These are phyloP conservation scores for Nakaseomyces uthaithaninus DNA, from an alignment of 1,139 yeast genomes.

Conservation along the genomic window DNA sequence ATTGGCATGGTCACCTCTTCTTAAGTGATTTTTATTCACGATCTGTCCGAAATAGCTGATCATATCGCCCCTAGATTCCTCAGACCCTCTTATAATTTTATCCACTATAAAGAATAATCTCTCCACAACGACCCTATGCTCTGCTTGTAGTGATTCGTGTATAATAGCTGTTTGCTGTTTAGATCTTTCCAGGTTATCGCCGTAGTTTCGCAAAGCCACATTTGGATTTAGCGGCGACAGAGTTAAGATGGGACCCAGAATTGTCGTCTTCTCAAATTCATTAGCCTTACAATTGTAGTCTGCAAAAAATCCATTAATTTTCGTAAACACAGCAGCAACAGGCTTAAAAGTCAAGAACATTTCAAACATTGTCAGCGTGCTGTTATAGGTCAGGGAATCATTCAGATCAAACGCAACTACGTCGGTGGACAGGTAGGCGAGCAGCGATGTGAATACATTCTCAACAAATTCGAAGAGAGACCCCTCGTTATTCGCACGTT, in stretches of 20 bases:
- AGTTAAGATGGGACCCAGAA: constrained; percentile 70
- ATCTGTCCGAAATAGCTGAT: constrained; percentile 63
- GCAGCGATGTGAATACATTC: constrained; percentile 45
- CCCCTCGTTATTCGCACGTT: constrained; percentile 59
- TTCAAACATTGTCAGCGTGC: constrained; percentile 49
- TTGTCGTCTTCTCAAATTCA: constrained; percentile 50
- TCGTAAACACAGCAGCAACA: constrained; percentile 54
- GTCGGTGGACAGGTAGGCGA: constrained; percentile 19
- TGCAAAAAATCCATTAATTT: constrained; percentile 46
- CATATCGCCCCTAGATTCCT: constrained; percentile 52
- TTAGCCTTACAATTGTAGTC: constrained; percentile 35
- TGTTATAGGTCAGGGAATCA: constrained; percentile 44
- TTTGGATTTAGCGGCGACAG: constrained; percentile 63
- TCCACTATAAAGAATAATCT: constrained; percentile 63
- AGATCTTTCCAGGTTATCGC: constrained; percentile 34
- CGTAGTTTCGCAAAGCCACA: constrained; percentile 42
- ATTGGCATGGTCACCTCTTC: constrained; percentile 82
- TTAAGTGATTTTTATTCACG: constrained; percentile 71
- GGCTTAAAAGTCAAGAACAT: constrained; percentile 51
- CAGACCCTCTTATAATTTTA: constrained; percentile 69
- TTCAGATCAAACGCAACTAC: constrained; percentile 33
- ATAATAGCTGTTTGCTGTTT: constrained; percentile 39
- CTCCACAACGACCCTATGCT: constrained; percentile 48
- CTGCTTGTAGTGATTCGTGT: constrained; percentile 51
- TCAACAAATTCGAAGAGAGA: constrained; percentile 52